A percentile compares a stretch with the other conserved stretches of the same genome.
Evolutionary conservation across 129 eudicot species (phyloP).

Genomic region (Flaveria sonorensis): DNA sequence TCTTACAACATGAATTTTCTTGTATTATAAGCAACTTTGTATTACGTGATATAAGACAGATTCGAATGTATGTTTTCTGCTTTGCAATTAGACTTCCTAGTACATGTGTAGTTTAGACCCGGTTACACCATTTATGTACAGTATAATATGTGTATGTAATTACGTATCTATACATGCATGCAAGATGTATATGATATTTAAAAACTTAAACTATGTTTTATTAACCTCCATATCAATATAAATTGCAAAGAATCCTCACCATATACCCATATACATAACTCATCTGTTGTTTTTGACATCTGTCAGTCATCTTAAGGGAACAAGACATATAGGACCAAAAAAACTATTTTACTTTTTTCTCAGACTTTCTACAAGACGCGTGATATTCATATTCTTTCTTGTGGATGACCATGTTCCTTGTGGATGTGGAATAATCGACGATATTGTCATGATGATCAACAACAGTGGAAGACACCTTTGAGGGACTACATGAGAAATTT

Average conservation of each 20-base stretch:
- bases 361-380: not conserved
- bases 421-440: constrained; percentile 2
- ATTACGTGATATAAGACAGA: not conserved
- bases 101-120: no score
- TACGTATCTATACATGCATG: not conserved
- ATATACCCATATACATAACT: not conserved
- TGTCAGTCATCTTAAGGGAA: not conserved
- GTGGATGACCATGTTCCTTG: constrained; percentile 18
- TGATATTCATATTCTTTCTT: no score
- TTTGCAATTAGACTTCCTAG: no score
- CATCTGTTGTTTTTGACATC: not conserved
- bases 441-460: constrained; percentile 6
- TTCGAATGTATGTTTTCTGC: no score
- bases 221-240: not conserved
- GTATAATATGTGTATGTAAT: not conserved
- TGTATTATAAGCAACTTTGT: not conserved
- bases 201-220: not conserved
- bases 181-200: not conserved
- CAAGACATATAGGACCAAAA: not conserved
- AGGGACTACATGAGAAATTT: constrained; percentile 25
- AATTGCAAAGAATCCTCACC: not conserved
- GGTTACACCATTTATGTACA: not conserved
- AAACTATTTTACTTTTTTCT: no score
- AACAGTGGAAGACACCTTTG: constrained; percentile 21
- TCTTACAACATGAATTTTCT: no score